These are phyloP conservation scores for Trapa incisa DNA, from an alignment of 345 rosid species.

Conservation along the genomic window DNA sequence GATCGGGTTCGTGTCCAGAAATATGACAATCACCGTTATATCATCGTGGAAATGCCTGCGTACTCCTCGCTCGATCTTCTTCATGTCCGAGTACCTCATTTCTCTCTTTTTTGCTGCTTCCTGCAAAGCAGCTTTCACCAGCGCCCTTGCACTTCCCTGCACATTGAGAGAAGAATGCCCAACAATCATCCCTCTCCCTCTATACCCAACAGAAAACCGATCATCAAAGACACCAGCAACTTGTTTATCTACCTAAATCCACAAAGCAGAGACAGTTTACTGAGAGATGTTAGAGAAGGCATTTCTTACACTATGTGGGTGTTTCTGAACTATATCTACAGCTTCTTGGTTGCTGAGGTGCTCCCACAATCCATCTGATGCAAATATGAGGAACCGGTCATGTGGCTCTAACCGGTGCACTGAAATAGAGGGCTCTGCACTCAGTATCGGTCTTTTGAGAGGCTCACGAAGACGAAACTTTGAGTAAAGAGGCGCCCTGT, in stretches of 20 bases:
- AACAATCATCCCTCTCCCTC: too few relatives aligned
- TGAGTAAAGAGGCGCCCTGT: constrained; percentile 26
- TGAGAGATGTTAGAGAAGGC: neutral
- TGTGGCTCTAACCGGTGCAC: constrained; percentile 26
- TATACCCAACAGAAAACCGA: too few relatives aligned
- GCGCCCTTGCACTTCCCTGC: constrained; percentile 76
- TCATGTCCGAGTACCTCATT: constrained; percentile 83
- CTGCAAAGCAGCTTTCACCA: constrained; percentile 68
- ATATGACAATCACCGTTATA: constrained; percentile 70
- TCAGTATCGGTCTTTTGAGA: constrained; percentile 30
- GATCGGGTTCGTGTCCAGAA: constrained; percentile 45
- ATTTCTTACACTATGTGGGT: constrained; percentile 23
- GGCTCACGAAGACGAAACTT: constrained; percentile 33
- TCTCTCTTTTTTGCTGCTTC: constrained; percentile 89
- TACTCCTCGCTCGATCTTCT: constrained; percentile 80
- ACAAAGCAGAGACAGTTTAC: neutral
- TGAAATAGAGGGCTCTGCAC: constrained; percentile 32
- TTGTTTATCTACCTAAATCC: too few relatives aligned
- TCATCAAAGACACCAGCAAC: too few relatives aligned
- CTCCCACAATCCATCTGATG: constrained; percentile 49
- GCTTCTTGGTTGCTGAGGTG: constrained; percentile 46
- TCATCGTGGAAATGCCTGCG: constrained; percentile 91
- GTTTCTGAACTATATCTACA: constrained; percentile 33
- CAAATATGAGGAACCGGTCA: constrained; percentile 36
- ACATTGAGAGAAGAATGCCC: neutral